Conservation (phyloP, 2,329 filamentous ascomycete species). For the Epichloe aotearoae region DNA sequence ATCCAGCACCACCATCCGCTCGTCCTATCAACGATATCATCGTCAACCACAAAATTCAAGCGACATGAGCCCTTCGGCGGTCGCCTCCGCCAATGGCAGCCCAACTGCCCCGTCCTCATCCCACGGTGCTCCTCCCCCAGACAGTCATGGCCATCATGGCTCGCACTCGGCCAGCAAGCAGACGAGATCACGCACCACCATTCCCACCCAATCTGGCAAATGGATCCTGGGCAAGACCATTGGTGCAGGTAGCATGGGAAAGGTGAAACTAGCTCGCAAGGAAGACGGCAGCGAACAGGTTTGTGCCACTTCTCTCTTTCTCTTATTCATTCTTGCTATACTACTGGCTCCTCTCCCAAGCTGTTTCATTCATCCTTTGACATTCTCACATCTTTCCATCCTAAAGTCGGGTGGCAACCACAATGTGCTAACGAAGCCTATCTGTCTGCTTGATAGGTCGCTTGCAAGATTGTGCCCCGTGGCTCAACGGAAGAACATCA, state of each 20-base stretch:
- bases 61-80: slow-evolving; percentile 38
- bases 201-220: slow-evolving; percentile 79
- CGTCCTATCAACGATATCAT: slow-evolving; percentile 21
- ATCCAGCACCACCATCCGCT: slow-evolving; percentile 37
- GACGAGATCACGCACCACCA: slow-evolving; percentile 59
- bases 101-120: slow-evolving; percentile 36
- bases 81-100: slow-evolving; percentile 36
- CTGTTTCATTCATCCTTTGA: background rate
- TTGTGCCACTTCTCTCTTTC: slow-evolving; percentile 16
- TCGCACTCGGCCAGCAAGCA: slow-evolving; percentile 31
- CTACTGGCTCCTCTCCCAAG: background rate
- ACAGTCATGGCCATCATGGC: slow-evolving; percentile 25
- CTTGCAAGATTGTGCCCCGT: slow-evolving; percentile 92
- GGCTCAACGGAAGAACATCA: slow-evolving; percentile 76
- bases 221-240: slow-evolving; percentile 96
- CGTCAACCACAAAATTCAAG: slow-evolving; percentile 18
- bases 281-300: slow-evolving; percentile 85
- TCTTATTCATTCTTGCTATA: background rate
- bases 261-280: slow-evolving; percentile 91
- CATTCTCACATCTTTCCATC: background rate
- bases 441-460: slow-evolving; percentile 40
- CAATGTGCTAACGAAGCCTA: background rate
- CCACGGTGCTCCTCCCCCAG: slow-evolving; percentile 24
- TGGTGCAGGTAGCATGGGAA: slow-evolving; percentile 95
- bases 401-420: background rate